Evolutionary conservation across 345 rosid species (phyloP).

Genomic region (Erysimum cheiranthoides): DNA sequence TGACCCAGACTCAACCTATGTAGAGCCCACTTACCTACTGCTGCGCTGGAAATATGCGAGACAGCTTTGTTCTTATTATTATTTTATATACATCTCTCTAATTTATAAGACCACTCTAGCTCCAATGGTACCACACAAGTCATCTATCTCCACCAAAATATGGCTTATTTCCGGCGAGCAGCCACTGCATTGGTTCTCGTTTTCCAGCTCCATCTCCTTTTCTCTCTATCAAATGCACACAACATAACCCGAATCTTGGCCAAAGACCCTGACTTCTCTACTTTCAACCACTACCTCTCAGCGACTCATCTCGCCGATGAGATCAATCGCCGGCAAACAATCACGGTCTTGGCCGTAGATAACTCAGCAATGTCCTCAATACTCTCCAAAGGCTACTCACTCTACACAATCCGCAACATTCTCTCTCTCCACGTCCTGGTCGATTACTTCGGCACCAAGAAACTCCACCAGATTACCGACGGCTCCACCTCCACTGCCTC

Average conservation of each 20-base stretch:
- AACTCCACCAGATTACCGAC: slow-evolving; percentile 82
- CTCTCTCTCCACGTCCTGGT: slow-evolving; percentile 89
- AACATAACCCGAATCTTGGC: slow-evolving; percentile 84
- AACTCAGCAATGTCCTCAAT: slow-evolving; percentile 77
- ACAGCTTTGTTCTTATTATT: slow-evolving; percentile 26
- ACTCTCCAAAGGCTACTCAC: slow-evolving; percentile 65
- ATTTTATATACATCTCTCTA: neutral
- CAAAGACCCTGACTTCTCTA: slow-evolving; percentile 76
- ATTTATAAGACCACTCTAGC: slow-evolving; percentile 28
- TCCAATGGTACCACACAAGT: slow-evolving; percentile 18
- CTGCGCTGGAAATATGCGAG: slow-evolving; percentile 50
- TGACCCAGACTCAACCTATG: slow-evolving; percentile 30
- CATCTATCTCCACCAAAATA: slow-evolving; percentile 10
- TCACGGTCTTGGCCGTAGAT: slow-evolving; percentile 88
- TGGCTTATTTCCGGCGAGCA: slow-evolving; percentile 32
- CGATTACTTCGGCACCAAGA: slow-evolving; percentile 91
- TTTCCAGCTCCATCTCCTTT: slow-evolving; percentile 38
- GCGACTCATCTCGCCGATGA: slow-evolving; percentile 82
- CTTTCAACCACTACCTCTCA: slow-evolving; percentile 94
- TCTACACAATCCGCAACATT: slow-evolving; percentile 75
- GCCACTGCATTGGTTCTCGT: slow-evolving; percentile 33
- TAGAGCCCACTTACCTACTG: slow-evolving; percentile 47
- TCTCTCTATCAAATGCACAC: slow-evolving; percentile 57
- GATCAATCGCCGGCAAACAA: slow-evolving; percentile 82
- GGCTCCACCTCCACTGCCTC: slow-evolving; percentile 75